Evolutionary conservation across 1,284 basidiomycete genomes (phyloP).

Genomic region (Wolfiporia cocos): DNA sequence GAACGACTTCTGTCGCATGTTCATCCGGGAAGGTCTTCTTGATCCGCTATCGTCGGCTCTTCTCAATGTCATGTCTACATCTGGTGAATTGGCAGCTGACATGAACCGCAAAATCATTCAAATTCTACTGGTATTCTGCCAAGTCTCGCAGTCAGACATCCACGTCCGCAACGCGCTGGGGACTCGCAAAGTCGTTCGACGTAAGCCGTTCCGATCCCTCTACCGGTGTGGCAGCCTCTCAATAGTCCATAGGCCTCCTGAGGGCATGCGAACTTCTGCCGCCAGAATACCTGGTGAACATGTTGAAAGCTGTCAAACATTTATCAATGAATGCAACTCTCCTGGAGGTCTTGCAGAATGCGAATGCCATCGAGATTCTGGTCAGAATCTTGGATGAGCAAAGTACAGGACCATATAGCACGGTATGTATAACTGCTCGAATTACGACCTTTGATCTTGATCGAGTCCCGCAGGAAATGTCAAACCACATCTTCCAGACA

Average conservation of each 20-base stretch:
- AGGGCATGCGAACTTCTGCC: slow-evolving; percentile 81
- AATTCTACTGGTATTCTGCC: slow-evolving; percentile 89
- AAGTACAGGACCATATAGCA: slow-evolving; percentile 72
- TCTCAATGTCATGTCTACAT: slow-evolving; percentile 79
- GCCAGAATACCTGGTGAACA: slow-evolving; percentile 78
- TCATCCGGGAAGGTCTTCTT: slow-evolving; percentile 90
- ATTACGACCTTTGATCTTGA: not conserved
- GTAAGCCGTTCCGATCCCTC: slow-evolving; percentile 42
- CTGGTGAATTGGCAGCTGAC: slow-evolving; percentile 60
- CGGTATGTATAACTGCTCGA: slow-evolving; percentile 44
- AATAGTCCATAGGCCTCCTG: slow-evolving; percentile 56
- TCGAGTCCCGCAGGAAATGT: slow-evolving; percentile 67
- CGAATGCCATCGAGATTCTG: slow-evolving; percentile 90
- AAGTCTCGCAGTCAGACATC: slow-evolving; percentile 91
- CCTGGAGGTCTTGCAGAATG: slow-evolving; percentile 92
- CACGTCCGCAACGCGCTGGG: slow-evolving; percentile 90
- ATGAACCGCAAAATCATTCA: slow-evolving; percentile 88
- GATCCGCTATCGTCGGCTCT: slow-evolving; percentile 91
- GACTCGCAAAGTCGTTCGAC: slow-evolving; percentile 82
- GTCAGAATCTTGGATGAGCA: slow-evolving; percentile 82
- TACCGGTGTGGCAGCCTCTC: not conserved
- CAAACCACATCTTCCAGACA: slow-evolving; percentile 91
- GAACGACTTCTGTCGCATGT: slow-evolving; percentile 98
- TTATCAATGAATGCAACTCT: slow-evolving; percentile 88
- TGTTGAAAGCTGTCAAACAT: slow-evolving; percentile 95